phyloP scores from a whole-genome alignment of 75 land plant species.

The Chamaecyparis obtusa region DNA sequence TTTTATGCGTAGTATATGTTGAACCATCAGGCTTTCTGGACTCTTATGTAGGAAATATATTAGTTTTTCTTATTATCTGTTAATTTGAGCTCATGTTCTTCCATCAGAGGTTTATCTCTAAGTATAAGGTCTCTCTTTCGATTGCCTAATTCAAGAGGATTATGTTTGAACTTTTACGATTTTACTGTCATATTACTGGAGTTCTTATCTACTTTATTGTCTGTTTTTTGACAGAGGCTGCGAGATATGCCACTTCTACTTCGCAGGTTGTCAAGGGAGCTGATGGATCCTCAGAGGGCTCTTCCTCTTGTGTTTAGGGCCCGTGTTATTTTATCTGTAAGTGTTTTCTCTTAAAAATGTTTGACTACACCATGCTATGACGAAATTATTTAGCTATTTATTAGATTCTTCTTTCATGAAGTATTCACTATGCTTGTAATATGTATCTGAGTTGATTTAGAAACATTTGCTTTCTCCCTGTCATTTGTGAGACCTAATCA shows the following conservation, averaged over 20 bases:
- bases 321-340: constrained; percentile 66
- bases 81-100: neutral
- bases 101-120: neutral
- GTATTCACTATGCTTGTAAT: neutral
- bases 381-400: neutral
- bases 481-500: neutral
- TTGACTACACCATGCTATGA: neutral
- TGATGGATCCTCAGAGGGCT: constrained; percentile 82
- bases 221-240: constrained; percentile 47
- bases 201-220: neutral
- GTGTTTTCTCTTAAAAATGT: constrained; percentile 20
- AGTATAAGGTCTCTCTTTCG: neutral
- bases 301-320: constrained; percentile 78
- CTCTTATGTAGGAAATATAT: neutral
- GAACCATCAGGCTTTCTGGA: neutral
- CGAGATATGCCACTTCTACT: constrained; percentile 80
- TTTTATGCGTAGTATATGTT: neutral
- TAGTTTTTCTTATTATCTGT: neutral
- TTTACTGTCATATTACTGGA: neutral
- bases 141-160: neutral
- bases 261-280: constrained; percentile 70
- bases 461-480: neutral
- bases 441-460: neutral
- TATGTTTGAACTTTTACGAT: neutral
- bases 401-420: neutral